phyloP scores from a whole-genome alignment of 768 basidiomycete genomes.

The Psilocybe cyanescens region DNA sequence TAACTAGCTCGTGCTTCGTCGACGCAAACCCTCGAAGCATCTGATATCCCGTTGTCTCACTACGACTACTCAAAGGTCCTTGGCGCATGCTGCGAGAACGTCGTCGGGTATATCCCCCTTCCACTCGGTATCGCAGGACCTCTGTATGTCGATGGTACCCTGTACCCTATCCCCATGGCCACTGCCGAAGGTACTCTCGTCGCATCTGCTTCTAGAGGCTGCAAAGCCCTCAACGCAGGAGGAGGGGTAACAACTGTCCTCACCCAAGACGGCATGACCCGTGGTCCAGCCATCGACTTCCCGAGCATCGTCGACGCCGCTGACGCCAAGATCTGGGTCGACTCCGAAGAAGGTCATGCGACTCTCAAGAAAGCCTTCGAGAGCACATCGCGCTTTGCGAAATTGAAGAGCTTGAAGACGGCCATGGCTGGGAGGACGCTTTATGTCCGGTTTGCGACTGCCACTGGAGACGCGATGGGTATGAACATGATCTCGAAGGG shows the following conservation, averaged over 20 bases:
- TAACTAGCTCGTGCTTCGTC: background rate
- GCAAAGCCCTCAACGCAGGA: conserved; percentile 1
- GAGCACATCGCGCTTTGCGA: background rate
- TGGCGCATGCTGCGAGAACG: conserved; percentile 1
- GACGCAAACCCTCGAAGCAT: background rate
- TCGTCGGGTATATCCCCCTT: background rate
- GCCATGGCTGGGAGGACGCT: conserved; percentile 1
- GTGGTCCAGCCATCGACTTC: background rate
- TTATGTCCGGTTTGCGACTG: background rate
- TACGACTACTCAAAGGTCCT: conserved; percentile 1
- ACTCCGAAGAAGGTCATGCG: background rate
- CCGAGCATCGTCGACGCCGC: background rate
- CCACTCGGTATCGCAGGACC: background rate
- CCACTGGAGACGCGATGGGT: conserved; percentile 1
- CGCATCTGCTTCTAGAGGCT: background rate
- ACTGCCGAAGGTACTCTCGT: conserved; percentile 1
- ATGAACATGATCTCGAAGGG: conserved; percentile 4
- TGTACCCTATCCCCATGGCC: background rate
- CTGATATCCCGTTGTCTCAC: background rate
- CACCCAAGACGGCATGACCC: background rate
- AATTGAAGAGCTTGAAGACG: background rate
- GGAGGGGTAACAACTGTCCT: background rate
- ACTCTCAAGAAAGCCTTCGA: background rate
- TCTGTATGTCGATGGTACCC: background rate
- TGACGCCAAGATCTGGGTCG: background rate